Base-by-base conservation (phyloP, 305 asterid species). In the Euphrasia arctica region DNA sequence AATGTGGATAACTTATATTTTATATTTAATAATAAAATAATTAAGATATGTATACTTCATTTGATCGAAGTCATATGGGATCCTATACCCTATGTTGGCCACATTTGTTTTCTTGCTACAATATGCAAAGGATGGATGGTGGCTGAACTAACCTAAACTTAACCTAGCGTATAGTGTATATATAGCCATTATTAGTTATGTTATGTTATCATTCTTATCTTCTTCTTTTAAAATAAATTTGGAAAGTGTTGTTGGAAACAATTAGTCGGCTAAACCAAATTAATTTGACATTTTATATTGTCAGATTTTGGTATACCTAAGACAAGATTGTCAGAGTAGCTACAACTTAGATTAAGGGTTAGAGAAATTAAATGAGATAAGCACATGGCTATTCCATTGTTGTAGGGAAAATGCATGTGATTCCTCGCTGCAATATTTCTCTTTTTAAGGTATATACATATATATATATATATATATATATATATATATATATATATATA, bases 311-410 rank as follows among this genome's bases (percentile, higher is more conserved):
- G 4, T 5, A 12, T 54, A 50, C 39, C 12, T 49, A 59, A 47
- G 80, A 75, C 77, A 78, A 71, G 49, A 63, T 62, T 72, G 75
- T 64, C 67, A 18, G 67, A 68, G 60, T 32, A 62, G 67, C 73
- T 66, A 68, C 49, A 42, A 60, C 42, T 41, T 54, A 59, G 74
- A 69, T 61, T 61, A 55, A 75, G 78, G n/a, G 48, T 64, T 57
- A 7, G 12, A 59, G 55, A 56, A n/a, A 45, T 9, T 9, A 68
- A 68, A 39, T 54, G 50, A 61, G 69, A 68, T 6, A 27, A 34
- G 79, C 82, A 79, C 79, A 76, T 79, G 84, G 77, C 63, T 57
- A 25, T 67, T 75, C 79, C 76, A 73, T 76, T 69, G 14, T 76
- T 62, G 57, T 10, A 73, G 63, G 77, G 66, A 69, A 11, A 71